phyloP scores from a whole-genome alignment of 169 alveolate genomes.

The Miamiensis avidus region DNA sequence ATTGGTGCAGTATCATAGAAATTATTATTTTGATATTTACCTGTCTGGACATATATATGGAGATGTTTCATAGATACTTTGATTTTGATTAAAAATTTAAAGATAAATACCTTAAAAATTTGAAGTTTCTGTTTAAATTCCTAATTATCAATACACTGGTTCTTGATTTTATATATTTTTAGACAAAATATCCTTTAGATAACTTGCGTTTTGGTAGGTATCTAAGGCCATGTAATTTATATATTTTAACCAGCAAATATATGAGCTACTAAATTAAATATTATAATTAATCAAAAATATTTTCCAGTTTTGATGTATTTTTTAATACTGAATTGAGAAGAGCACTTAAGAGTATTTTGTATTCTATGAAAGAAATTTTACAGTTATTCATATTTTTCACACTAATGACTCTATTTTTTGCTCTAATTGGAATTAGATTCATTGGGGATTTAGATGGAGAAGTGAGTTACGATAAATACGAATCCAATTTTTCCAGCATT shows the following conservation, averaged over 20 bases:
- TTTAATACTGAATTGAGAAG: slow-evolving; percentile 14
- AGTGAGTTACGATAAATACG: not conserved
- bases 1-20: too few relatives aligned
- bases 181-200: not conserved
- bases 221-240: slow-evolving; percentile 17
- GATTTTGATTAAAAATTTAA: too few relatives aligned
- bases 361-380: slow-evolving; percentile 13
- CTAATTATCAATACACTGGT: too few relatives aligned
- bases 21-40: too few relatives aligned
- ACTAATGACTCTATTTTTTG: slow-evolving; percentile 10
- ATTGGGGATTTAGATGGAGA: slow-evolving; percentile 4
- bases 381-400: not conserved
- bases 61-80: too few relatives aligned
- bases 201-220: not conserved
- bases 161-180: not conserved
- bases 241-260: not conserved
- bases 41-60: too few relatives aligned
- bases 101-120: too few relatives aligned
- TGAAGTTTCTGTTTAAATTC: too few relatives aligned
- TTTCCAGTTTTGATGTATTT: slow-evolving; percentile 2
- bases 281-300: too few relatives aligned
- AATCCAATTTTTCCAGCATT: slow-evolving; percentile 2
- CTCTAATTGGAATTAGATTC: slow-evolving; percentile 9
- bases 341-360: slow-evolving; percentile 2
- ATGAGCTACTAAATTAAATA: not conserved